phyloP scores from a whole-genome alignment of 768 basidiomycete species.

The Podaxis sp. region DNA sequence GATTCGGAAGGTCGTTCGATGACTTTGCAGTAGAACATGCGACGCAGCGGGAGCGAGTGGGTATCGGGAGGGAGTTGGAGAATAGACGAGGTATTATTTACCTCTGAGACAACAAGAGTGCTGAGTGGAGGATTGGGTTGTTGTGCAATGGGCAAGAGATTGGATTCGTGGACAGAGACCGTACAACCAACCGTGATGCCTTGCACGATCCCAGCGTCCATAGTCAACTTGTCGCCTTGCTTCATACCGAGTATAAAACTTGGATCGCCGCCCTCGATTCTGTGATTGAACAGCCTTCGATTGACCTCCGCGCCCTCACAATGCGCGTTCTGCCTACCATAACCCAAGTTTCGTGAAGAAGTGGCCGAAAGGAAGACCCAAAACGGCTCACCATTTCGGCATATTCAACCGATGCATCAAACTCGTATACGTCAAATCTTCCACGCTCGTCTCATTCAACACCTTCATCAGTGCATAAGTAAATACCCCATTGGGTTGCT shows the following conservation, averaged over 20 bases:
- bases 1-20: slow-evolving; percentile 15
- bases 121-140: slow-evolving; percentile 23
- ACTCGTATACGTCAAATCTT: slow-evolving; percentile 29
- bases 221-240: slow-evolving; percentile 12
- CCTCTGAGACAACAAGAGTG: slow-evolving; percentile 20
- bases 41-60: slow-evolving; percentile 14
- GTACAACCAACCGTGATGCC: slow-evolving; percentile 29
- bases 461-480: slow-evolving; percentile 27
- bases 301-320: slow-evolving; percentile 32
- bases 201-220: slow-evolving; percentile 31
- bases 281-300: slow-evolving; percentile 30
- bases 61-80: slow-evolving; percentile 12
- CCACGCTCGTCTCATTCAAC: slow-evolving; percentile 21
- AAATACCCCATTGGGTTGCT: slow-evolving; percentile 27
- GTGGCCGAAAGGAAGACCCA: neutral
- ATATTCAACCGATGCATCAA: slow-evolving; percentile 31
- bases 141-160: slow-evolving; percentile 19
- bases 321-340: slow-evolving; percentile 33
- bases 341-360: neutral
- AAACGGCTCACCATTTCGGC: slow-evolving; percentile 23
- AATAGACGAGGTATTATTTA: slow-evolving; percentile 21
- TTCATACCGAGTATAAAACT: slow-evolving; percentile 25
- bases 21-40: slow-evolving; percentile 26
- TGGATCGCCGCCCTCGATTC: slow-evolving; percentile 25
- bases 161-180: slow-evolving; percentile 23